phyloP scores from a whole-genome alignment of 1,284 basidiomycete species.

The Cutaneotrichosporon daszewskae region DNA sequence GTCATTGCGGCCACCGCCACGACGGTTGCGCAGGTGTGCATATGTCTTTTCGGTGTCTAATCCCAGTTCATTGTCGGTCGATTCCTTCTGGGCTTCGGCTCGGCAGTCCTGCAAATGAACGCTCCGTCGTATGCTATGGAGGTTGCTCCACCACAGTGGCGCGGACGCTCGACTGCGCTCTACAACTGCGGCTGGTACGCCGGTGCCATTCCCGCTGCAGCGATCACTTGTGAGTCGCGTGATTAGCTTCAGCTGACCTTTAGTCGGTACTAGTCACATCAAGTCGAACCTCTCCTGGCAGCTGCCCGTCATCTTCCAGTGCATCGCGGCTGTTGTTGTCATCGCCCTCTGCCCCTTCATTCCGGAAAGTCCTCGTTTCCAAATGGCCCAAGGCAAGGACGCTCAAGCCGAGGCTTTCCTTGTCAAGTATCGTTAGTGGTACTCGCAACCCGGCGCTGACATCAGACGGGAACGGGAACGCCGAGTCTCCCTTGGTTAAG shows the following conservation, averaged over 20 bases:
- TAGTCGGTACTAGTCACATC: conserved; percentile 31
- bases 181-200: conserved; percentile 46
- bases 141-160: conserved; percentile 61
- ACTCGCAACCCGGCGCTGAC: too few species aligned
- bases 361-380: conserved; percentile 26
- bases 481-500: conserved; percentile 43
- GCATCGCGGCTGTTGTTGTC: conserved; percentile 10
- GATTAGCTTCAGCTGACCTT: too few species aligned
- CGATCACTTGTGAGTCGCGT: too few species aligned
- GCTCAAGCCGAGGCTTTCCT: conserved; percentile 65
- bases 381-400: conserved; percentile 42
- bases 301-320: conserved; percentile 28
- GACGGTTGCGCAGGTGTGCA: conserved; percentile 8
- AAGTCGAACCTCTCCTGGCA: conserved; percentile 23
- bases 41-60: not conserved
- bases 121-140: conserved; percentile 52
- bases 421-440: conserved; percentile 71
- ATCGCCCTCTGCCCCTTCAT: conserved; percentile 16
- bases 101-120: conserved; percentile 48
- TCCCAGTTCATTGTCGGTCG: conserved; percentile 43
- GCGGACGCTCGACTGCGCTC: conserved; percentile 55
- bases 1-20: conserved; percentile 32
- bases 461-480: conserved; percentile 32
- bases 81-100: conserved; percentile 45
- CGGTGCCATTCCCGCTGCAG: conserved; percentile 32